A percentile compares a stretch with the other conserved stretches of the same genome.
phyloP scores from a whole-genome alignment of 176 grass and related monocot genomes.

The Carex scoparia region DNA sequence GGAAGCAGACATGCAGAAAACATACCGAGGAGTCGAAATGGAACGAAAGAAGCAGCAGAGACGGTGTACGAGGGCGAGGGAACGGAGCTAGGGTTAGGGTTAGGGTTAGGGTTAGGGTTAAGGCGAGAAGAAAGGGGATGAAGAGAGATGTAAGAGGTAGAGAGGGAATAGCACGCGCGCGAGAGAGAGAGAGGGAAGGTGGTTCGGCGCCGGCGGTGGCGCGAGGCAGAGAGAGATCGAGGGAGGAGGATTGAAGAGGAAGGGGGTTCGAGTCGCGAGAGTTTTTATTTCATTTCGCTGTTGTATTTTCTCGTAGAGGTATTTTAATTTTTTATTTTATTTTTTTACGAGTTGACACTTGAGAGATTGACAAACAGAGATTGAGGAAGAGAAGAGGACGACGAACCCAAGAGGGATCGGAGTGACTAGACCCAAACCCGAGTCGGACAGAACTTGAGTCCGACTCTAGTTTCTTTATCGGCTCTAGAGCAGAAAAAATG shows the following conservation, averaged over 20 bases:
- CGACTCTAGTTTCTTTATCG: no score
- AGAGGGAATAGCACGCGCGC: neutral
- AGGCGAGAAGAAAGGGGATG: slow-evolving; percentile 11
- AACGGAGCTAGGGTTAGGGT: neutral
- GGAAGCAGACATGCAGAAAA: neutral
- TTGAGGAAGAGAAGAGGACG: neutral
- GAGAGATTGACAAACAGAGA: neutral
- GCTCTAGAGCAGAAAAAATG: no score
- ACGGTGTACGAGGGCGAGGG: neutral
- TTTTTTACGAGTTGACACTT: neutral
- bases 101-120: slow-evolving; percentile 52
- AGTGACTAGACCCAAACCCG: no score
- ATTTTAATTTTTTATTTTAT: neutral
- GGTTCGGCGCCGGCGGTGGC: slow-evolving; percentile 5
- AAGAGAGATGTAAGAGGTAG: no score
- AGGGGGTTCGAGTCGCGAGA: neutral
- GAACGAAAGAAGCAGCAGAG: neutral
- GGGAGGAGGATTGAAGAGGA: slow-evolving; percentile 18
- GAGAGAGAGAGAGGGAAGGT: neutral
- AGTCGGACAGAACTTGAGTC: no score
- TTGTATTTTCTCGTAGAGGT: neutral
- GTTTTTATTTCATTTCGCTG: neutral
- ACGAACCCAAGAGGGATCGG: neutral
- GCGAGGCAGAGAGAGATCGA: slow-evolving; percentile 29
- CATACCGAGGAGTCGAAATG: neutral